Percentiles rank a stretch among this genome's conserved stretches.
Evolutionary conservation across 2,329 filamentous ascomycete species (phyloP).

Genomic region (Stachybotrys echinatus): DNA sequence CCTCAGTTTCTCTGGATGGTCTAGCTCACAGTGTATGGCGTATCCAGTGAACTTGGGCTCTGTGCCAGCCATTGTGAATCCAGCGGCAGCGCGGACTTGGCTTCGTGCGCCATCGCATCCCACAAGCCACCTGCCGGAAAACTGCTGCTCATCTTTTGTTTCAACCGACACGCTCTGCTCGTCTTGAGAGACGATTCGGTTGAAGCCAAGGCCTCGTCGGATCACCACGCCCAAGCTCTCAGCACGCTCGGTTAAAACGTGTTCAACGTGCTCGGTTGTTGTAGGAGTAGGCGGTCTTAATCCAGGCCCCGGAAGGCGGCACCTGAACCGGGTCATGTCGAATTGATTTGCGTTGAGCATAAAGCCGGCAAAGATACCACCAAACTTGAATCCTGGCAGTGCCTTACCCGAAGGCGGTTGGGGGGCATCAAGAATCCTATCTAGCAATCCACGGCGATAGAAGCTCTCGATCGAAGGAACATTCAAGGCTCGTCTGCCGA

Average conservation of each 20-base stretch:
- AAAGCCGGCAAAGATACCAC: conserved; percentile 27
- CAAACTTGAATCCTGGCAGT: conserved; percentile 19
- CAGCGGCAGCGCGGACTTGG: conserved; percentile 27
- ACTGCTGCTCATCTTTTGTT: conserved; percentile 7
- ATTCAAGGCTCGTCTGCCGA: conserved; percentile 26
- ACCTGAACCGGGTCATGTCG: conserved; percentile 21
- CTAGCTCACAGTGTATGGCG: conserved; percentile 23
- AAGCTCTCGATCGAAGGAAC: conserved; percentile 26
- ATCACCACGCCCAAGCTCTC: conserved; percentile 20
- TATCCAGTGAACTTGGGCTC: conserved; percentile 30
- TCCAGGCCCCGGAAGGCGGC: conserved; percentile 22
- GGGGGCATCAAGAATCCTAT: conserved; percentile 14
- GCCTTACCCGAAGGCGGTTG: background rate
- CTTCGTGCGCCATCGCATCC: conserved; percentile 38
- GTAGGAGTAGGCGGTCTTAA: conserved; percentile 12
- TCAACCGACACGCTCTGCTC: conserved; percentile 14
- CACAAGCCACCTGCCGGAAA: conserved; percentile 28
- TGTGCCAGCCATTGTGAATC: conserved; percentile 29
- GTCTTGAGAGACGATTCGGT: conserved; percentile 12
- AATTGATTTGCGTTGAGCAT: conserved; percentile 17
- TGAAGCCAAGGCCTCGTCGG: conserved; percentile 17
- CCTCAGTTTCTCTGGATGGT: conserved; percentile 19
- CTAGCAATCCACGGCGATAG: conserved; percentile 31
- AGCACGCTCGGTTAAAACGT: conserved; percentile 13
- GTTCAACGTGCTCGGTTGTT: conserved; percentile 15